Conservation (phyloP, 805 yeast species). For the Yarrowia sp. region DNA sequence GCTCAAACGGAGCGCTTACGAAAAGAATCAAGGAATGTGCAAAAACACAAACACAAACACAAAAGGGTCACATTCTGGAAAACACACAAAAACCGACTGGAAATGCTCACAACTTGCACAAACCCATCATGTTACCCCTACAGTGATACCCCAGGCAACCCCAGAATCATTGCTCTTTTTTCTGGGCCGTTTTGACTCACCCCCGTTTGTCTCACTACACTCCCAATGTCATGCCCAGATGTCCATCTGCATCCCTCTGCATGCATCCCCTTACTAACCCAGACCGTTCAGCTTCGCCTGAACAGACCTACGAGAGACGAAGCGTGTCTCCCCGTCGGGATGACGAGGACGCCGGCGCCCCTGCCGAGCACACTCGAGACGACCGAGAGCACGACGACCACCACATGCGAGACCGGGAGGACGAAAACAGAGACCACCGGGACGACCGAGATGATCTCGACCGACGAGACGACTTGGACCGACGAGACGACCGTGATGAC, state of each 20-base stretch:
- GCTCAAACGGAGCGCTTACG: neutral
- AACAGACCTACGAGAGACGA: slow-evolving; percentile 31
- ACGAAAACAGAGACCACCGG: slow-evolving; percentile 10
- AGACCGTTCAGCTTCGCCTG: slow-evolving; percentile 29
- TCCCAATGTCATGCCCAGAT: no score
- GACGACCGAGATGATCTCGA: neutral
- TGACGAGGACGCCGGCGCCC: slow-evolving; percentile 14
- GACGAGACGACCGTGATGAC: slow-evolving; percentile 37
- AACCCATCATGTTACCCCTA: no score
- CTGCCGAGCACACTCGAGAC: slow-evolving; percentile 3
- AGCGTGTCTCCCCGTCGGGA: slow-evolving; percentile 33
- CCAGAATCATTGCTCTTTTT: no score
- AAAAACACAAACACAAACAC: neutral
- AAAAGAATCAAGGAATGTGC: neutral
- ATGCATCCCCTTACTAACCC: neutral
- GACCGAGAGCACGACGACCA: slow-evolving; percentile 13
- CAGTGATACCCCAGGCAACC: no score
- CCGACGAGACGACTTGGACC: slow-evolving; percentile 24
- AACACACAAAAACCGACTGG: no score
- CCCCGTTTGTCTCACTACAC: no score
- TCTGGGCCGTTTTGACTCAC: no score
- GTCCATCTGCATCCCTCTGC: neutral
- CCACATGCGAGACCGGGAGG: neutral
- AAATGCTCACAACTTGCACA: no score
- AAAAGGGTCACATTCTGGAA: neutral